phyloP scores from a whole-genome alignment of 257 asterid species.

The Primulina tabacum region DNA sequence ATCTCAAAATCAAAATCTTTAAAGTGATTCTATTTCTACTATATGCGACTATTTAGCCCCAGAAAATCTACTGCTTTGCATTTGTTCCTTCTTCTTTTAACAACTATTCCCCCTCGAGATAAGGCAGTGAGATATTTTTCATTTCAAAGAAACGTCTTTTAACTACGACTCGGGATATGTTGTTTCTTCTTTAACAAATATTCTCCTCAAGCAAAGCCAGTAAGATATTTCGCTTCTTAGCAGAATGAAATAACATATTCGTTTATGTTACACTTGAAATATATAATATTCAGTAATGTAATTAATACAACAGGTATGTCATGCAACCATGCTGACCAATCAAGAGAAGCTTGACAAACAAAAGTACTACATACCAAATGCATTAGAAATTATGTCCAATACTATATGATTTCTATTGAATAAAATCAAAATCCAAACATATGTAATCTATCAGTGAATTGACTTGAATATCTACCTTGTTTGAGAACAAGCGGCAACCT shows the following conservation, averaged over 20 bases:
- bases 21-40: no score
- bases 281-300: slow-evolving; percentile 4
- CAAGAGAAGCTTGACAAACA: slow-evolving; percentile 7
- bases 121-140: not conserved
- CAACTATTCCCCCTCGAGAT: not conserved
- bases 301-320: not conserved
- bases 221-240: not conserved
- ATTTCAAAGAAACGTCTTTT: not conserved
- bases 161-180: not conserved
- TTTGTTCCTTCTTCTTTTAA: not conserved
- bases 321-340: not conserved
- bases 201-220: slow-evolving; percentile 8
- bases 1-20: no score
- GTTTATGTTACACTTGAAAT: slow-evolving; percentile 13
- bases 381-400: slow-evolving; percentile 6
- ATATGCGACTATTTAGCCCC: no score
- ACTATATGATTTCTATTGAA: not conserved
- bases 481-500: slow-evolving; percentile 81
- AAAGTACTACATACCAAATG: not conserved
- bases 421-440: not conserved
- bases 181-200: not conserved
- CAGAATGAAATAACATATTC: slow-evolving; percentile 17
- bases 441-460: slow-evolving; percentile 4
- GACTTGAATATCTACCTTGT: slow-evolving; percentile 47
- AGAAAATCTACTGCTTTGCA: not conserved